Conservation (phyloP, 1,284 basidiomycete genomes). For the Thecaphora thlaspeos region DNA sequence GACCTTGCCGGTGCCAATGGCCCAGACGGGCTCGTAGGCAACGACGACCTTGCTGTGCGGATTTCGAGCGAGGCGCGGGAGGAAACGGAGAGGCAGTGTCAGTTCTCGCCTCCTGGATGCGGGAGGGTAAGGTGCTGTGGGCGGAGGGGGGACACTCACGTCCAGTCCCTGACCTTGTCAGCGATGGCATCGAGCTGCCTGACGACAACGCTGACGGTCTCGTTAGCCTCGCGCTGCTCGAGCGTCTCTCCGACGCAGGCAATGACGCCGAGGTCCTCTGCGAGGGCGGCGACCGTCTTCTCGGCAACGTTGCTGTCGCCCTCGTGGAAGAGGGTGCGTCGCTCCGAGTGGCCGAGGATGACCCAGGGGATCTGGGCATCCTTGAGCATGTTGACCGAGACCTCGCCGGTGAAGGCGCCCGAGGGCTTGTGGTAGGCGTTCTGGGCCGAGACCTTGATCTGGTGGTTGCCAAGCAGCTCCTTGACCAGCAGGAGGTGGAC, state of each 20-base stretch:
- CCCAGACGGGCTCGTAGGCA: constrained; percentile 85
- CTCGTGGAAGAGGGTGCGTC: constrained; percentile 88
- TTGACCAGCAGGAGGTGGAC: constrained; percentile 51
- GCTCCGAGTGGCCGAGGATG: constrained; percentile 96
- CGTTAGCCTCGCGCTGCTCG: constrained; percentile 76
- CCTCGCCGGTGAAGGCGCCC: constrained; percentile 81
- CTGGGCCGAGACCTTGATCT: constrained; percentile 72
- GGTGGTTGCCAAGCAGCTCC: constrained; percentile 36
- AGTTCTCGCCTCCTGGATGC: too few relatives aligned
- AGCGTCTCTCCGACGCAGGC: constrained; percentile 96
- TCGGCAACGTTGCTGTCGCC: constrained; percentile 77
- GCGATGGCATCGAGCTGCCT: constrained; percentile 79
- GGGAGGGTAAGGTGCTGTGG: too few relatives aligned
- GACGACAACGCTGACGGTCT: constrained; percentile 79
- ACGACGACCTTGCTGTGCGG: constrained; percentile 71
- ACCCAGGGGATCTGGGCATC: constrained; percentile 88
- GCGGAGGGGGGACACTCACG: constrained; percentile 61
- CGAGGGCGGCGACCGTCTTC: constrained; percentile 77
- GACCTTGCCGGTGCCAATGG: constrained; percentile 95
- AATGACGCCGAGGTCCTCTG: constrained; percentile 77
- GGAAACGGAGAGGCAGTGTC: constrained; percentile 2
- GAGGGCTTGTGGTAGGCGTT: constrained; percentile 82
- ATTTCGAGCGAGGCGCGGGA: not conserved
- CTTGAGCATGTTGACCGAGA: constrained; percentile 66
- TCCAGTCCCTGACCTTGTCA: constrained; percentile 72